Base-by-base conservation (phyloP, 108 stramenopile genomes). In the Nitzschia sp. region DNA sequence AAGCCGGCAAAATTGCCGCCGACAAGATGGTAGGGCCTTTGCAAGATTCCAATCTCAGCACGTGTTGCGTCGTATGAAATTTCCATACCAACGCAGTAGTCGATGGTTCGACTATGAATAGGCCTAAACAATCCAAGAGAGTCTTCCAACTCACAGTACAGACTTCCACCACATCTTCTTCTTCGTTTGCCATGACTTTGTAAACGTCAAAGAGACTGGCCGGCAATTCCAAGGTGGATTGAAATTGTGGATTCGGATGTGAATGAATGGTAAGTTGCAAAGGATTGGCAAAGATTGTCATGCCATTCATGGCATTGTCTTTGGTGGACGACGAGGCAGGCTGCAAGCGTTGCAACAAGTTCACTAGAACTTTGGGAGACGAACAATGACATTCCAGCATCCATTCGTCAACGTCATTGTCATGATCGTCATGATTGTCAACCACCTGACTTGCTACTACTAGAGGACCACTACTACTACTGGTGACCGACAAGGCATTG, bases 171-270 rank as follows among this genome's bases (percentile, higher is more conserved):
- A n/a, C n/a, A n/a, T n/a, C n/a, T n/a, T n/a, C n/a, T n/a, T n/a
- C n/a, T n/a, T n/a, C n/a, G n/a, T n/a, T n/a, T n/a, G n/a, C n/a
- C n/a, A n/a, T n/a, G n/a, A n/a, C n/a, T n/a, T n/a, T n/a, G n/a
- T n/a, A n/a, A n/a, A 34, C 17, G 4, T 24, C 29, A 58, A 72
- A 72, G 5, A 64, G 38, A 1, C 47, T 11, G 54, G 55, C 26
- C 8, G 71, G 63, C 1, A 72, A 42, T 46, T 72, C 71, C 63
- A 72, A 42, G 38, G 61, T 64, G 29, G 63, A 49, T 64, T 72
- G 71, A 54, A 72, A 64, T 46, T 72, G 71, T 47, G 62, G 48
- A 49, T 64, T 58, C 55, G 71, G 62, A 36, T 71, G 70, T 19
- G 70, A 35, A 61, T 71, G 70, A 53, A 71, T 71, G 13, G 70